Evolutionary conservation across 1,284 basidiomycete species (phyloP), one percentile per base, ranked within the genome.

Genomic region (Wallemia ichthyophaga): DNA sequence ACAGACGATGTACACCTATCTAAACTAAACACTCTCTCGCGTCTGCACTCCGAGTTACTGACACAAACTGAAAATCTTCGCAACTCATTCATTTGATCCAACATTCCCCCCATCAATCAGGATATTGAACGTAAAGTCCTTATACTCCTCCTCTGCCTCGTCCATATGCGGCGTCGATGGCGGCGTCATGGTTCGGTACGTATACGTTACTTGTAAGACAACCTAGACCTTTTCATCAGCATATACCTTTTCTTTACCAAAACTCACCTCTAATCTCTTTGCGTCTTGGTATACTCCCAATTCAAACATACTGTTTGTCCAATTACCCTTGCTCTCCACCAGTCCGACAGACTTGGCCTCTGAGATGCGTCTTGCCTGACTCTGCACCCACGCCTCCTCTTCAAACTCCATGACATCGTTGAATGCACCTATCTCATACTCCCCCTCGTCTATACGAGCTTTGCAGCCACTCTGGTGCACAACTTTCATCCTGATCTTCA

Each of bases 361-460:
- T 62, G 64, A 62, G 59, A 64, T 37, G 24, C 60, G 25, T 71
- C 62, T 63, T 74, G 67, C 65, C 64, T 69, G 72, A 56, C 79
- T 76, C 59, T 84, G 83, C 37, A 83, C 83, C 28, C 82, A 83
- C 26, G 83, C 82, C 53, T 83, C 82, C 59, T 79, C 71, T 27
- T 92, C 88, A 63, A 89, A 92, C 68, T 91, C 88, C 88, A 86
- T 92, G 37, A 85, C 85, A 67, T 94, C 89, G 27, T 86, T 86
- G 65, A 83, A 86, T 1, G 88, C 82, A 17, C 82, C 81, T 37
- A 94, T 78, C 1, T 82, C 75, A 67, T 94, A 89, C 13, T 80
- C 72, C 0, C 77, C 72, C 7, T 78, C 79, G 0, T 85, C 83
- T 1, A 92, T 71, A 21, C 81, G 80, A 2, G 91, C 57, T 2